These are phyloP conservation scores for Chenopodium album DNA, from an alignment of 148 eudicot species.

Conservation along the genomic window DNA sequence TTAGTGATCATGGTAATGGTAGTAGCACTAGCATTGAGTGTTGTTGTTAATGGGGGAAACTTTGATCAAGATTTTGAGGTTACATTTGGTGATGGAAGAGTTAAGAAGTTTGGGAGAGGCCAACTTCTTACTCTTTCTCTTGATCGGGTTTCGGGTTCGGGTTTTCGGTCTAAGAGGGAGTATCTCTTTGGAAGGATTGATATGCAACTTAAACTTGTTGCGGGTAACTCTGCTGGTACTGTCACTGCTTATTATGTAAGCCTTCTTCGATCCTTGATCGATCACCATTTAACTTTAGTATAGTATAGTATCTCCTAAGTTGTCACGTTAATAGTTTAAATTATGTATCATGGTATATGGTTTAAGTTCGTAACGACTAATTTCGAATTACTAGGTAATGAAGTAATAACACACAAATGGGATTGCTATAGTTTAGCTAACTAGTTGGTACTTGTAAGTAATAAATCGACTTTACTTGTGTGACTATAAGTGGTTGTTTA, in stretches of 20 bases:
- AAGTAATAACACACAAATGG: too few relatives aligned
- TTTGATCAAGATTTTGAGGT: constrained; percentile 60
- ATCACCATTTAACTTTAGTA: neutral
- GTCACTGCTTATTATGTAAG: constrained; percentile 65
- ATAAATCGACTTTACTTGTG: too few relatives aligned
- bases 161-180: constrained; percentile 49
- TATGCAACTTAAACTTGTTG: constrained; percentile 66
- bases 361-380: too few relatives aligned
- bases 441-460: too few relatives aligned
- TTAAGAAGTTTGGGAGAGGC: constrained; percentile 42
- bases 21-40: constrained; percentile 10
- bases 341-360: too few relatives aligned
- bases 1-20: constrained; percentile 20
- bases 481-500: too few relatives aligned
- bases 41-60: constrained; percentile 33
- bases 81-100: constrained; percentile 56
- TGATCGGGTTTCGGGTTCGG: constrained; percentile 57
- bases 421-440: too few relatives aligned
- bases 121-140: constrained; percentile 53
- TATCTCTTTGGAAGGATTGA: constrained; percentile 60
- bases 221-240: constrained; percentile 69
- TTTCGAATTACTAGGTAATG: too few relatives aligned
- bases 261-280: neutral
- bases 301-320: neutral
- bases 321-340: too few relatives aligned